Evolutionary conservation across 768 basidiomycete species (phyloP), one percentile per base, ranked within the genome.

Genomic region (Pulveroboletus sp.): DNA sequence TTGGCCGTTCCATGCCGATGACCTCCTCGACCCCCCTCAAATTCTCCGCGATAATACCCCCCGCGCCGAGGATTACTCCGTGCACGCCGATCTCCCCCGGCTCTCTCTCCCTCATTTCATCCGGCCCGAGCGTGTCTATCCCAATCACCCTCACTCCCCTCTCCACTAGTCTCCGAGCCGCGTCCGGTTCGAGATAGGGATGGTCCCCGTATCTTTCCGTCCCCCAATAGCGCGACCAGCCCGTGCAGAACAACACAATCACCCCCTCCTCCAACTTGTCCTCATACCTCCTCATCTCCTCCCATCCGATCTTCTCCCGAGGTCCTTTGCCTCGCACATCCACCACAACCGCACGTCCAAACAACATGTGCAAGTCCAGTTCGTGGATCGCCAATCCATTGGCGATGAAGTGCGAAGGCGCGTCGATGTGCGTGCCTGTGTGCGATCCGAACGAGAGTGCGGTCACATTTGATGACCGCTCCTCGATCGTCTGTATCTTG

Each of bases 391-490:
- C 73, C 36, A 65, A 61, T 5, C 81, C 84, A 42, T 75, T 65
- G 6, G 64, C 64, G 62, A 83, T 62, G 69, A 85, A 87, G 57
- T 89, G 86, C 34, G 74, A 79, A 0, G 86, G 86, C 2, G 86
- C 85, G 61, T 89, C 86, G 58, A 88, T 74, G 67, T 89, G 86
- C 8, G 86, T 89, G 36, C 86, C 86, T 4, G 83, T 82, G 61
- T 89, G 86, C 1, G 86, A 80, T 13, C 82, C 80, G 10, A 86
- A 53, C 26, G 76, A 68, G 29, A 89, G 67, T 2, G 68, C 47
- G n/a, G 61, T 57, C 36, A 63, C 52, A 10, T 54, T 58, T 8
- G 32, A 49, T 11, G 17, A 7, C 5, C 43, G 16, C 30, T 51
- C 39, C 24, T 40, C 50, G 32, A 58, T 51, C 12, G 31, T 38